phyloP scores from a whole-genome alignment of 73 alveolate genomes.

The Paramecium sexaurelia region DNA sequence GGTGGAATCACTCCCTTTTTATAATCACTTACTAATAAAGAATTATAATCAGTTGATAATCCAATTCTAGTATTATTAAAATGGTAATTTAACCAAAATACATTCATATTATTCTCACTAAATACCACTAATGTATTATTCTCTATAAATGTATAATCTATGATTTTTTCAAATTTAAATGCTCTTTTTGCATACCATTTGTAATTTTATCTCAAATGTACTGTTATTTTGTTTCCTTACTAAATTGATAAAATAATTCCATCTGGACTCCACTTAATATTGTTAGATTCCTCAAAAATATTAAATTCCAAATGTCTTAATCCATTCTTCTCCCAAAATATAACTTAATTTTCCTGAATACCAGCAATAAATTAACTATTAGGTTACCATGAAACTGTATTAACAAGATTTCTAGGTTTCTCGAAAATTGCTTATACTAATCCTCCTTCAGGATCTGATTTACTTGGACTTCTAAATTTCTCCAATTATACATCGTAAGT shows the following conservation, averaged over 20 bases:
- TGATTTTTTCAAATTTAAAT: neutral
- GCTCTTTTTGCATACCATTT: constrained; percentile 80
- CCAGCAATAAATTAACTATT: constrained; percentile 94
- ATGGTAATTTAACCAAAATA: constrained; percentile 14
- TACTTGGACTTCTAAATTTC: constrained; percentile 90
- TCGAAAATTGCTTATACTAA: constrained; percentile 71
- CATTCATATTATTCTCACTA: neutral
- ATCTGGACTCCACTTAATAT: constrained; percentile 48
- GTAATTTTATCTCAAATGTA: constrained; percentile 79
- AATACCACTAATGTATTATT: constrained; percentile 19
- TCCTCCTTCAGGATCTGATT: constrained; percentile 89
- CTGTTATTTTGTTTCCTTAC: neutral
- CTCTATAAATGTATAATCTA: constrained; percentile 9
- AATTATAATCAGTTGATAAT: constrained; percentile 16
- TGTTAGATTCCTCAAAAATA: constrained; percentile 7
- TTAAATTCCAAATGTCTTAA: constrained; percentile 96
- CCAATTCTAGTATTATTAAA: neutral
- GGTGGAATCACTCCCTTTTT: constrained; percentile 70
- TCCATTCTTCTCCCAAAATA: constrained; percentile 97
- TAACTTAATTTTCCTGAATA: constrained; percentile 79
- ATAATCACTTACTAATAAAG: constrained; percentile 51
- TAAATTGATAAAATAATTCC: constrained; percentile 56
- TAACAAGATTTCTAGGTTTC: constrained; percentile 72
- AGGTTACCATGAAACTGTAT: constrained; percentile 90
- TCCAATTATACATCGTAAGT: constrained; percentile 68